Evolutionary conservation across 1,284 basidiomycete species (phyloP), one percentile per base, ranked within the genome.

Genomic region (Rhodotorula sp.): DNA sequence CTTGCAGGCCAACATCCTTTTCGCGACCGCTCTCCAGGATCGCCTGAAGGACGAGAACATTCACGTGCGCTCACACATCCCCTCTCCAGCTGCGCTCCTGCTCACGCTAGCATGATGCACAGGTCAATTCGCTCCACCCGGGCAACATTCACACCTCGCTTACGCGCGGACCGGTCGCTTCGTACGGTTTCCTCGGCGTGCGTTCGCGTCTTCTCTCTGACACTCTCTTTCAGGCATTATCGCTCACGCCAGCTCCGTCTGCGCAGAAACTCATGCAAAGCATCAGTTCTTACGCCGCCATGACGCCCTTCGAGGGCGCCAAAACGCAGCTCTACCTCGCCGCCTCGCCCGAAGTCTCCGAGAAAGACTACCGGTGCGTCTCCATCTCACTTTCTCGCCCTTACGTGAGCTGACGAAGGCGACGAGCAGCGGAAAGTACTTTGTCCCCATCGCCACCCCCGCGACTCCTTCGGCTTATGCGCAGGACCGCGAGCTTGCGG

Each of bases 291-390:
- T 26, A 10, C 30, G 37, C 67, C 59, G 37, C 59, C 34, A 76
- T 75, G 61, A 59, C 70, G 24, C 62, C 75, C 0, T 61, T 72
- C 24, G 75, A 77, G 5, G 79, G 79, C 30, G 79, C 79, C 15
- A 66, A 75, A 54, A 80, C 77, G 3, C 77, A 76, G 66, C 71
- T 79, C 4, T 80, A 78, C 64, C 78, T 78, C 4, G 76, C 76
- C 15, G 74, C 77, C 22, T 77, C 76, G 34, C 70, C 73, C 37
- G 78, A 79, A 52, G 76, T 80, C 50, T 68, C 68, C 58, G 64
- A 68, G 60, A 62, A 62, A 52, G 59, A 66, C 30, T 69, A 70
- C 55, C 56, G 59, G 71, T 73, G 18, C 15, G 63, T 53, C 15
- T 22, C n/a, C 37, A 18, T 56, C 30, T 50, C 22, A 31, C 11